Base-by-base conservation (phyloP, 2,329 filamentous ascomycete species). In the Claviceps humidiphila region DNA sequence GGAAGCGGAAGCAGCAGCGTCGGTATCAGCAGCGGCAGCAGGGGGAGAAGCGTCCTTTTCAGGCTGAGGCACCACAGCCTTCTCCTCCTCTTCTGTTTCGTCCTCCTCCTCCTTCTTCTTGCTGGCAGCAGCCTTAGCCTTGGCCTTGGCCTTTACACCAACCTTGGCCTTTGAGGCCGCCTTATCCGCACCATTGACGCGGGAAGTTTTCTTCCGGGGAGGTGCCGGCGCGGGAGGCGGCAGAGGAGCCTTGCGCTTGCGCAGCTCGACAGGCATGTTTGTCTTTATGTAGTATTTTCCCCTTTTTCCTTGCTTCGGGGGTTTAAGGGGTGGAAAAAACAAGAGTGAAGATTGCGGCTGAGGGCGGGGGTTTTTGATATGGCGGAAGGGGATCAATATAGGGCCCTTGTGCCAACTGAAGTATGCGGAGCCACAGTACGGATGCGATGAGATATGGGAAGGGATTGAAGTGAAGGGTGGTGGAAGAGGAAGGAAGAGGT, bases 211-310 rank as follows among this genome's bases (percentile, higher is more conserved):
- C 41, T 67, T 69, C 45, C 61, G 58, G 39, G 67, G 67, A 22
- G 73, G 68, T 16, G 74, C 69, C 57, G 74, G 69, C 55, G 73
- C 68, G 50, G 70, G 66, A 26, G 70, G 67, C 54, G 72, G 67
- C 60, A 69, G 71, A 51, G 72, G 73, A 58, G 77, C 76, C 67
- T 81, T 81, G 71, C 79, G 77, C 70, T 82, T 81, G 68, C 79
- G 74, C 44, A 82, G 71, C 61, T 75, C 75, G 59, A 76, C 71
- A 56, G 77, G 75, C 79, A 82, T 81, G n/a, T n/a, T 42, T 42
- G 34, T 20, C 16, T 17, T 9, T 41, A 8, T n/a, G 16, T 8
- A n/a, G n/a, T 41, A 9, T 41, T 41, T 9, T 11, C 17, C 30
- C 30, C 20, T 14, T 14, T 9, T 24, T 43, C 41, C 17, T 43